Evolutionary conservation across 2,329 filamentous ascomycete genomes (phyloP).

Genomic region (Pyrenochaeta sp.): DNA sequence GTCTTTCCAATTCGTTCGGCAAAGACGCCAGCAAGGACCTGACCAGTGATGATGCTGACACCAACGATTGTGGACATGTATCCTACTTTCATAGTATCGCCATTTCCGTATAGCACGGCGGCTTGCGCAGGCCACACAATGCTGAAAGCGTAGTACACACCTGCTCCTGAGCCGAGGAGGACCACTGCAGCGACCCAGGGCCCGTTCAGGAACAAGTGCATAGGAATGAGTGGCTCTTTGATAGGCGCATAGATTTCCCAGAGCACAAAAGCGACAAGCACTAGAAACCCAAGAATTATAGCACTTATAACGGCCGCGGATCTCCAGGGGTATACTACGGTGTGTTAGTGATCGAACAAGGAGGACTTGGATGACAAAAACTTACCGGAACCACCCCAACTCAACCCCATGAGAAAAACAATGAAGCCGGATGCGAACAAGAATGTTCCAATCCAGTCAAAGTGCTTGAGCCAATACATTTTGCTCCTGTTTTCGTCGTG

Average conservation of each 20-base stretch:
- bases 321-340: slow-evolving; percentile 52
- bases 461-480: slow-evolving; percentile 28
- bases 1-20: slow-evolving; percentile 14
- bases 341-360: slow-evolving; percentile 1
- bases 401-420: slow-evolving; percentile 27
- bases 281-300: slow-evolving; percentile 45
- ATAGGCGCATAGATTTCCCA: slow-evolving; percentile 37
- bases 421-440: slow-evolving; percentile 25
- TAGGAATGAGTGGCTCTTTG: slow-evolving; percentile 44
- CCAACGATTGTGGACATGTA: slow-evolving; percentile 22
- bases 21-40: slow-evolving; percentile 34
- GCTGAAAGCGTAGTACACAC: slow-evolving; percentile 45
- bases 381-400: slow-evolving; percentile 17
- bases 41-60: slow-evolving; percentile 33
- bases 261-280: slow-evolving; percentile 48
- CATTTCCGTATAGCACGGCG: slow-evolving; percentile 28
- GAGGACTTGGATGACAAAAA: neutral
- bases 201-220: slow-evolving; percentile 42
- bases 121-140: slow-evolving; percentile 43
- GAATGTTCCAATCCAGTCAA: slow-evolving; percentile 26
- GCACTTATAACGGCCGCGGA: slow-evolving; percentile 50
- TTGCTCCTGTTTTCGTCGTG: slow-evolving; percentile 18
- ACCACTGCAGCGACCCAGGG: slow-evolving; percentile 36
- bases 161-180: slow-evolving; percentile 40
- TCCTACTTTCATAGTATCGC: slow-evolving; percentile 11